These are phyloP conservation scores for Boletellus sp. DNA, from an alignment of 768 basidiomycete genomes.

Conservation along the genomic window DNA sequence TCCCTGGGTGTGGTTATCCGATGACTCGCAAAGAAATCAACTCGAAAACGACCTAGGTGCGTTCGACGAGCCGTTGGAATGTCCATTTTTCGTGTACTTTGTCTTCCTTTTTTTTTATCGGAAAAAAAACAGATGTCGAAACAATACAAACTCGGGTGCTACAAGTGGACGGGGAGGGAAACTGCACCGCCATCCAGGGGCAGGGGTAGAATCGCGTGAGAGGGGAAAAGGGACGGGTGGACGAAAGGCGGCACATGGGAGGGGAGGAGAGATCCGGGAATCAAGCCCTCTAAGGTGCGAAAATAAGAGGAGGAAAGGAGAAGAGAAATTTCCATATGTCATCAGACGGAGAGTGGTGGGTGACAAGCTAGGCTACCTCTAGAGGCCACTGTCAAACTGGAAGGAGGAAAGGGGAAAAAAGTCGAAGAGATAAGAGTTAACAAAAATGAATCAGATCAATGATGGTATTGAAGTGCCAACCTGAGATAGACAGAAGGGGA, in stretches of 20 bases:
- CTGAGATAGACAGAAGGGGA: not conserved
- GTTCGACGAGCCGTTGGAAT: too few relatives aligned
- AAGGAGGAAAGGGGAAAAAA: not conserved
- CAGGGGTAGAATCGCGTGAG: not conserved
- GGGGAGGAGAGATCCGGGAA: not conserved
- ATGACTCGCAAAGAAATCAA: too few relatives aligned
- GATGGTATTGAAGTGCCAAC: not conserved
- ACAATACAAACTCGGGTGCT: not conserved
- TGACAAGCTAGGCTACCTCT: slow-evolving; percentile 2
- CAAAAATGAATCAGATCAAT: slow-evolving; percentile 4
- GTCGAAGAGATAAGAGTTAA: not conserved
- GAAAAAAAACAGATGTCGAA: not conserved
- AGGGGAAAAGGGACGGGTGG: not conserved
- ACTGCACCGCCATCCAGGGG: too few relatives aligned
- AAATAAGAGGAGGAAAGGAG: not conserved
- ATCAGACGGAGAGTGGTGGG: not conserved
- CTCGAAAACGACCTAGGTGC: too few relatives aligned
- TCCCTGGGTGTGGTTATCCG: too few relatives aligned
- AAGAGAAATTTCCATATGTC: not conserved
- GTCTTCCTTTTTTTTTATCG: too few relatives aligned
- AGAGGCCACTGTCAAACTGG: slow-evolving; percentile 8
- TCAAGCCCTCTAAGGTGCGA: not conserved
- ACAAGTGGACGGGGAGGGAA: not conserved
- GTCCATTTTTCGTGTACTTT: too few relatives aligned
- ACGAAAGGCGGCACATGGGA: not conserved